Base-by-base conservation (phyloP, 352 stramenopile species). In the Phytophthora sp. region DNA sequence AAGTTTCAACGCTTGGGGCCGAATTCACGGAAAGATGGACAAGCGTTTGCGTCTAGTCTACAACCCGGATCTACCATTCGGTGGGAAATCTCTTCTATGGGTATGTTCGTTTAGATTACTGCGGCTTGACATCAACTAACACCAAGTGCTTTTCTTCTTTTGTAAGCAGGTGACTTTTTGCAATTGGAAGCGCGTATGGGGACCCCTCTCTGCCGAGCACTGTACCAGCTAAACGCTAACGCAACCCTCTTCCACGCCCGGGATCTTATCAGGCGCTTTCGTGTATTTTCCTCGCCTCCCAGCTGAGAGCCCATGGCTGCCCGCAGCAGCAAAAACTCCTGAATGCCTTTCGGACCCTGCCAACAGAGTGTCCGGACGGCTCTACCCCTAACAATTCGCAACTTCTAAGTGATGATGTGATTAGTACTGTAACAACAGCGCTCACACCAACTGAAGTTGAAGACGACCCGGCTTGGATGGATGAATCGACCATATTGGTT, bases 1-100 rank as follows among this genome's bases (percentile, higher is more conserved):
- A 54, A 54, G 4, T 46, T 16, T 62, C 41, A 16, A 54, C 47
- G 54, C 20, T 62, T 29, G 41, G 42, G n/a, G 33, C 3, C 30
- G 54, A 11, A 39, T 54, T 41, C 0, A 29, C 1, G 54, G 53
- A n/a, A 54, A 47, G 9, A 53, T 62, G 20, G 54, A 54, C 21
- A 47, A 54, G 7, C 29, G 54, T 0, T 30, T 62, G 15, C 29
- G 41, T 6, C 2, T 54, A 1, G 13, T 54, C 15, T 62, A 54
- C 21, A 29, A 47, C 21, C 42, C 42, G 11, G 42, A 54, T 36
- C 18, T 47, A 13, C 41, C 27, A 3, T 61, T 61, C 45, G 53
- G 42, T 20, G 53, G 21, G 5, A 45, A 31, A 59, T 42, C 23
- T 15, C 11, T 21, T 1, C 35, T 24, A 4, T 51, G 38, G 20